Evolutionary conservation across 225 moss, liverwort and hornwort genomes (phyloP).

Genomic region (Asterella californica): DNA sequence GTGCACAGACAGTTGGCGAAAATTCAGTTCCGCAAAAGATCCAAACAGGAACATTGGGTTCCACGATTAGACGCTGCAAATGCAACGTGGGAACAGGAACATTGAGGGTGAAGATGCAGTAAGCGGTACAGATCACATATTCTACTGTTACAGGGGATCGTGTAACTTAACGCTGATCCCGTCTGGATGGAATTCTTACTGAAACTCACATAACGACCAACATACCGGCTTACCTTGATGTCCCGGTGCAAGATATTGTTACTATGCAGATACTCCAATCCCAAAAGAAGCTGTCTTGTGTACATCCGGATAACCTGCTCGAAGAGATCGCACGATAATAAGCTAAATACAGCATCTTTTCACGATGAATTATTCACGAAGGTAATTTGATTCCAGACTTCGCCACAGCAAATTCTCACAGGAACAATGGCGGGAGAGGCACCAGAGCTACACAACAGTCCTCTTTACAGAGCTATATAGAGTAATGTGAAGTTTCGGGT

Average conservation of each 20-base stretch:
- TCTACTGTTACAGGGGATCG: too few relatives aligned
- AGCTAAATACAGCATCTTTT: neutral
- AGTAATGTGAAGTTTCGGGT: neutral
- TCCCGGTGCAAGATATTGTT: constrained; percentile 95
- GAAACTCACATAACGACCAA: neutral
- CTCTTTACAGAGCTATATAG: neutral
- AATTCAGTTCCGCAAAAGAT: neutral
- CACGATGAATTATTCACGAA: neutral
- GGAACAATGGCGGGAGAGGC: neutral
- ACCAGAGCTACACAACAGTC: neutral
- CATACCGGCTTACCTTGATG: constrained; percentile 46
- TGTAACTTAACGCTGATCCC: neutral
- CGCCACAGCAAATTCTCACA: neutral
- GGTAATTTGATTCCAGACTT: neutral
- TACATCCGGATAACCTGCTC: constrained; percentile 81
- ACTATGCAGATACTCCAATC: constrained; percentile 86
- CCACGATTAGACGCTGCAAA: neutral
- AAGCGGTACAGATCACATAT: too few relatives aligned
- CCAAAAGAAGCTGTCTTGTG: constrained; percentile 85
- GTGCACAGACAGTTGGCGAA: neutral
- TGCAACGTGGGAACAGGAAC: neutral
- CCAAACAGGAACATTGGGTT: neutral
- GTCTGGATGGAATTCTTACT: neutral
- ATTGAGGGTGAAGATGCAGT: too few relatives aligned
- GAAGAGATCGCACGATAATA: neutral